phyloP scores from a whole-genome alignment of 176 grass and related monocot genomes.

The Lolium rigidum region DNA sequence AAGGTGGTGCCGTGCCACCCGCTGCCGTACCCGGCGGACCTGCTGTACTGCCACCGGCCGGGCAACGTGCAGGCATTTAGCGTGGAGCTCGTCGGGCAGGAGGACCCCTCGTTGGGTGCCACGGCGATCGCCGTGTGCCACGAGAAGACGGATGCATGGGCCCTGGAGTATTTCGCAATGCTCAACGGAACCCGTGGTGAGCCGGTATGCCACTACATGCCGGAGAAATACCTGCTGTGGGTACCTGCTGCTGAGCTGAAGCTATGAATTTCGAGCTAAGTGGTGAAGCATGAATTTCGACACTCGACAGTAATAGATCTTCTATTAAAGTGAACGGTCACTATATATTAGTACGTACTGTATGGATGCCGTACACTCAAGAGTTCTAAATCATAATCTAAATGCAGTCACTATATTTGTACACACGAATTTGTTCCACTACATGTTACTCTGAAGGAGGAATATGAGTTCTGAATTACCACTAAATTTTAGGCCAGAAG shows the following conservation, averaged over 20 bases:
- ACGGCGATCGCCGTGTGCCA: slow-evolving; percentile 24
- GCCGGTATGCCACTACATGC: slow-evolving; percentile 5
- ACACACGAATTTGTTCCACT: background rate
- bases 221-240: background rate
- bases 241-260: background rate
- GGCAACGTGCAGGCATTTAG: background rate
- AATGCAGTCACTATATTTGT: too few species aligned
- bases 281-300: too few species aligned
- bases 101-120: background rate
- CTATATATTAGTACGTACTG: too few species aligned
- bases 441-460: background rate
- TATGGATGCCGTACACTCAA: too few species aligned
- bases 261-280: too few species aligned
- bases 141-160: background rate
- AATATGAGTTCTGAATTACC: background rate
- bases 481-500: background rate
- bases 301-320: too few species aligned
- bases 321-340: too few species aligned
- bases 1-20: background rate
- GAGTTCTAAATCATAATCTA: too few species aligned
- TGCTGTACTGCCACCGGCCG: background rate
- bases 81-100: background rate
- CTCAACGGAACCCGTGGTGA: background rate
- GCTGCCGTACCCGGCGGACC: background rate
- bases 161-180: background rate